Conservation (phyloP, 1,284 basidiomycete species). For the Marasmius tenuissimus region DNA sequence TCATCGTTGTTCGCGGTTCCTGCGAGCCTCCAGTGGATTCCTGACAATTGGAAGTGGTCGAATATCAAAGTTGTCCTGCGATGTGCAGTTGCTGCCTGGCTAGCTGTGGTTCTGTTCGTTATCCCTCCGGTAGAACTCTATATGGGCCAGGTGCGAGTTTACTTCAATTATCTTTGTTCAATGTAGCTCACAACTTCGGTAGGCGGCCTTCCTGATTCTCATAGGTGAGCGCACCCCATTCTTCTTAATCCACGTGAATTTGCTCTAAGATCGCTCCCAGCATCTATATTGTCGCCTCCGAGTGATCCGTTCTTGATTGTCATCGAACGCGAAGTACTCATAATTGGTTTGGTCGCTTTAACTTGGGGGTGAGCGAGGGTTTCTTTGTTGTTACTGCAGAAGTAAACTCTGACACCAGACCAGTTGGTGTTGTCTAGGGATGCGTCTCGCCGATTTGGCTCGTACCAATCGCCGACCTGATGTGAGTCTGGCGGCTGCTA, state of each 20-base stretch:
- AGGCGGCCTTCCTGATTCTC: conserved; percentile 70
- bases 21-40: conserved; percentile 52
- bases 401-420: neutral
- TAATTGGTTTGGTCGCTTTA: conserved; percentile 48
- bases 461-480: conserved; percentile 45
- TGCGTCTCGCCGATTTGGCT: conserved; percentile 61
- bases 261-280: conserved; percentile 30
- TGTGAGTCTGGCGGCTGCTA: conserved; percentile 33
- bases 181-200: conserved; percentile 8
- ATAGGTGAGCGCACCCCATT: conserved; percentile 55
- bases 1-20: conserved; percentile 16
- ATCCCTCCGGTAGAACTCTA: conserved; percentile 47
- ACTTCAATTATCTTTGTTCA: neutral
- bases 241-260: neutral
- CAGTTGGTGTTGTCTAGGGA: conserved; percentile 70
- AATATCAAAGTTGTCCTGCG: conserved; percentile 69
- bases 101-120: conserved; percentile 63
- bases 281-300: conserved; percentile 67
- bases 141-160: conserved; percentile 59
- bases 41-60: conserved; percentile 53
- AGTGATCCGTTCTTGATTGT: conserved; percentile 66
- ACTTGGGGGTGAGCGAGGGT: conserved; percentile 63
- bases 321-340: conserved; percentile 68
- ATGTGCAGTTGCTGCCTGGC: conserved; percentile 64
- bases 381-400: neutral